A percentile compares a stretch with the other conserved stretches of the same genome.
These are phyloP conservation scores for Plasmodium falciparum DNA, from an alignment of 169 alveolate genomes.

Conservation along the genomic window DNA sequence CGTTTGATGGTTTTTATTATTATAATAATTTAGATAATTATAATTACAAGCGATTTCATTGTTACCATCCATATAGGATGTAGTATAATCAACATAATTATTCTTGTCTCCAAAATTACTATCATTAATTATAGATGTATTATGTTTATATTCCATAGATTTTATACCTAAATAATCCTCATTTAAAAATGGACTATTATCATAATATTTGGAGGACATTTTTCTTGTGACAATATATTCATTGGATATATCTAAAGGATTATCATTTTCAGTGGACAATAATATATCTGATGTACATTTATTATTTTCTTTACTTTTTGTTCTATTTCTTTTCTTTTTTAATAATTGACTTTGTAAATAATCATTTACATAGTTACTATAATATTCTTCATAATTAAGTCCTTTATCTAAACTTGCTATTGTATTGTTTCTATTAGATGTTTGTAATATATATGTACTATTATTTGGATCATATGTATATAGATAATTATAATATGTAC, in stretches of 20 bases:
- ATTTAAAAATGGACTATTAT: neutral
- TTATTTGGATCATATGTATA: conserved; percentile 41
- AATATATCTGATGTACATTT: neutral
- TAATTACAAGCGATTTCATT: conserved; percentile 5
- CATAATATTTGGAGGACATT: neutral
- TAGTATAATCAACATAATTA: neutral
- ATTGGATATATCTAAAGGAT: neutral
- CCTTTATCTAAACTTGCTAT: conserved; percentile 10
- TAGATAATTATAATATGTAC: conserved; percentile 44
- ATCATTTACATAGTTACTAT: conserved; percentile 58
- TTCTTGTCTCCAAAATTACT: neutral
- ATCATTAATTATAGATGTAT: neutral
- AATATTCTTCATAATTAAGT: conserved; percentile 44
- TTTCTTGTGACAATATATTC: neutral
- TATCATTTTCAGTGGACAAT: neutral
- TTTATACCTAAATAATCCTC: neutral
- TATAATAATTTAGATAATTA: conserved; percentile 21
- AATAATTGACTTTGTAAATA: conserved; percentile 37
- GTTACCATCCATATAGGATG: neutral
- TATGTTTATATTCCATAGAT: conserved; percentile 1
- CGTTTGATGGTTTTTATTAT: neutral
- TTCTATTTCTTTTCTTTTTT: conserved; percentile 16
- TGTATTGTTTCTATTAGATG: conserved; percentile 11
- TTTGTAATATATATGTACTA: conserved; percentile 21
- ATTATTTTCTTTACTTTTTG: conserved; percentile 11